Evolutionary conservation across 306 rosid species (phyloP), one percentile per base, ranked within the genome.

Genomic region (Pyrus betulifolia): DNA sequence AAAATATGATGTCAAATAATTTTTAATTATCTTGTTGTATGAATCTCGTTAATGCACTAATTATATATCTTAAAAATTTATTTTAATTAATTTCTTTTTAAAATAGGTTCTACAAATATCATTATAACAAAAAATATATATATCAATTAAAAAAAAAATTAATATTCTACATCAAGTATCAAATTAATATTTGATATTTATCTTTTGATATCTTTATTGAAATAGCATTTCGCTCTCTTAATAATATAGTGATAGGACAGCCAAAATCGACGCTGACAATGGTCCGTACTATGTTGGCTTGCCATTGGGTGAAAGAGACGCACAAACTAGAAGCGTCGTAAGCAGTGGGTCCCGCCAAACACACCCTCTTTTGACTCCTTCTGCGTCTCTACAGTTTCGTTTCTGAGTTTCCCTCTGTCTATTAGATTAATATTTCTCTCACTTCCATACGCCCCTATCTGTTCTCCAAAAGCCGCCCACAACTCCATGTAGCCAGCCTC

Each of bases 381-480:
- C 64, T n/a, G 62, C 62, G 22, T 18, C 72, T 33, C 2, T 35
- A 0, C 15, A 15, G 11, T 6, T 23, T 17, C 17, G 55, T 49
- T 49, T 49, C 55, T 49, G 19, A 49, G 54, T 49, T 49, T 49
- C 54, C 5, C 54, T 14, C 54, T 49, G 3, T 49, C 54, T 18
- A 5, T 15, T 49, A 2, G 8, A 49, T 14, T 49, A 15, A 15
- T 14, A 46, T 46, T 46, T 7, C 21, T 52, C 25, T 52, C 19
- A n/a, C 46, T 5, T 33, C 1, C 22, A 40, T 60, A 75, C 88
- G 96, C 67, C 96, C 83, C 97, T 85, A 80, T 74, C 87, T 81
- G 46, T 35, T 59, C 84, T 76, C 87, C 92, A 87, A 87, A 87
- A 88, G 93, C 58, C 18, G 6, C 57, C 57, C 55, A 1, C 28